phyloP scores from a whole-genome alignment of 257 asterid genomes.

The Knoxia roxburghii region DNA sequence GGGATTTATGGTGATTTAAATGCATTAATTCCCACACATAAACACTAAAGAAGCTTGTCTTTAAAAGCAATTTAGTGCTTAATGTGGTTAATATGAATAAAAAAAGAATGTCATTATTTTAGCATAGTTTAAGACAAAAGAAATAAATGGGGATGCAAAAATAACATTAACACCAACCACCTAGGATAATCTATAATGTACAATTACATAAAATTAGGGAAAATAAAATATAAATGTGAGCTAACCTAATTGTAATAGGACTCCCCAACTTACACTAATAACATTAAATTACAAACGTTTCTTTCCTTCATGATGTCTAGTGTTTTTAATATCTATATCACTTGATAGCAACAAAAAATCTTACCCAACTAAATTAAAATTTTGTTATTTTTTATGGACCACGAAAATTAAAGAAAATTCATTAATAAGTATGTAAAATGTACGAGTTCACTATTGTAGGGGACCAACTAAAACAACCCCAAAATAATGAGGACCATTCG shows the following conservation, averaged over 20 bases:
- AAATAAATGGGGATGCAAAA: neutral
- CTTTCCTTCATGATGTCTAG: neutral
- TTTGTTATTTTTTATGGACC: neutral
- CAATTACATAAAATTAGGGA: neutral
- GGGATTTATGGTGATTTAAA: too few species aligned
- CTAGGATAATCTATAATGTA: too few species aligned
- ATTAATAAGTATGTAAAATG: neutral
- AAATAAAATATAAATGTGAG: neutral
- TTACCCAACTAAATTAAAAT: neutral
- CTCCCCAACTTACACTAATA: neutral
- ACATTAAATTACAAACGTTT: slow-evolving; percentile 2
- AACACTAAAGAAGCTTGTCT: neutral
- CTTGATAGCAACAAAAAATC: neutral
- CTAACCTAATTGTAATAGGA: too few species aligned
- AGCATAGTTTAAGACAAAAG: neutral
- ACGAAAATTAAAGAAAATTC: neutral
- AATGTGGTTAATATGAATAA: neutral
- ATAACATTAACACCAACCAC: too few species aligned
- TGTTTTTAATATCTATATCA: neutral
- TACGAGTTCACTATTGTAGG: neutral
- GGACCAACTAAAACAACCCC: slow-evolving; percentile 17
- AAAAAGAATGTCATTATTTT: neutral
- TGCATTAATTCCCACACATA: neutral
- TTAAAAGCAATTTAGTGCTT: neutral
- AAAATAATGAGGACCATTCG: slow-evolving; percentile 30